Evolutionary conservation across 345 rosid genomes (phyloP).

Genomic region (Citrus cavaleriei): DNA sequence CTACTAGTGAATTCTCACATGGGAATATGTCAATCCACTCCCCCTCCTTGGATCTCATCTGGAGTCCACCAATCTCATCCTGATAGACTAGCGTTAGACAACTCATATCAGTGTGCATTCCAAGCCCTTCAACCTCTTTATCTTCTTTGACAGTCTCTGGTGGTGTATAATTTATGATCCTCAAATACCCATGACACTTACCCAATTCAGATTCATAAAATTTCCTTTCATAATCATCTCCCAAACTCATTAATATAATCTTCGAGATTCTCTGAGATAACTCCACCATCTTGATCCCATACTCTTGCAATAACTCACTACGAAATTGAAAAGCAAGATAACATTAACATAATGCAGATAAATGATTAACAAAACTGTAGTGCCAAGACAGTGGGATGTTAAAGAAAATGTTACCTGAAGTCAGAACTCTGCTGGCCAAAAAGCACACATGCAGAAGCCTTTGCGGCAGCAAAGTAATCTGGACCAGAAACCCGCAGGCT

Average conservation of each 20-base stretch:
- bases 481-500: constrained; percentile 69
- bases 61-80: constrained; percentile 70
- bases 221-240: constrained; percentile 34
- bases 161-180: constrained; percentile 56
- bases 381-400: background rate
- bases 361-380: background rate
- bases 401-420: constrained; percentile 38
- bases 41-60: constrained; percentile 64
- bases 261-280: constrained; percentile 50
- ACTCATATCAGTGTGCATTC: constrained; percentile 85
- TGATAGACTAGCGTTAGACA: constrained; percentile 73
- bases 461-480: constrained; percentile 54
- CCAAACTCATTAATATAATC: constrained; percentile 43
- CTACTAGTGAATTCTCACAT: constrained; percentile 47
- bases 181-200: constrained; percentile 61
- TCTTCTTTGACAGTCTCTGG: constrained; percentile 40
- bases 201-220: constrained; percentile 43
- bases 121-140: constrained; percentile 61
- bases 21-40: constrained; percentile 51
- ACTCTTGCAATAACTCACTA: constrained; percentile 59
- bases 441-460: constrained; percentile 49
- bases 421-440: constrained; percentile 38
- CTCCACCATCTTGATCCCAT: constrained; percentile 51
- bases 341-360: constrained; percentile 3
- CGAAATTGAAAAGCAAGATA: background rate